Base-by-base conservation (phyloP, 2,329 filamentous ascomycete species). In the Aureobasidium musti region DNA sequence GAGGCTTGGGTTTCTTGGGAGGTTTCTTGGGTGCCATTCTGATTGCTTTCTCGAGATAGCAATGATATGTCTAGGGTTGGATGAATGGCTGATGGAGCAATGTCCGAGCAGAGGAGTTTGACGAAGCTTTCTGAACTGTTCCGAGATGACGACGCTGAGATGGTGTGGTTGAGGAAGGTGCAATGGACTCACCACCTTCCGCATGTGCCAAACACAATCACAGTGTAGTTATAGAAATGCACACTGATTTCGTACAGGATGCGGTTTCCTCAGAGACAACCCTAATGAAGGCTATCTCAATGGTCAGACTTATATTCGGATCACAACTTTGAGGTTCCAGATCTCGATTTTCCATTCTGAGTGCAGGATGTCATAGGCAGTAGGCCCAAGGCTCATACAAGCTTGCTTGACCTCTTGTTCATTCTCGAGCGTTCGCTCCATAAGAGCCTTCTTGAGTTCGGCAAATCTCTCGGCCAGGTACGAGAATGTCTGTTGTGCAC, bases 341-440 rank as follows among this genome's bases (percentile, higher is more conserved):
- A 82, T 73, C 10, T 73, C 72, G 39, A 81, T 74, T 54, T 79
- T 79, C 81, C 82, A 86, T 33, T 73, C 72, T 8, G 82, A 74
- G 45, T 84, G 76, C 71, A 88, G 79, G 56, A 84, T 83, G 65
- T 89, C 83, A 41, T 85, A 82, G 0, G 96, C 77, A 3, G 83
- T 91, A 5, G 81, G 79, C 67, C 94, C 87, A 65, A 96, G 78
- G 39, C 79, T 83, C 13, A 78, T 76, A 57, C 87, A 87, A 71
- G 86, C 84, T 6, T 76, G 78, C 28, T 80, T 77, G 17, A 95
- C 73, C 17, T 87, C 81, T 0, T 76, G 71, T 23, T 79, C 77
- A 7, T 79, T 84, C 11, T 77, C 74, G 84, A 88, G 91, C 33
- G 80, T 74, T 17, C 83, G 78, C 0, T 74, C 71, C 26, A 81